These are phyloP conservation scores for Leucocoprinus leucothites DNA, from an alignment of 768 basidiomycete species.

Conservation along the genomic window DNA sequence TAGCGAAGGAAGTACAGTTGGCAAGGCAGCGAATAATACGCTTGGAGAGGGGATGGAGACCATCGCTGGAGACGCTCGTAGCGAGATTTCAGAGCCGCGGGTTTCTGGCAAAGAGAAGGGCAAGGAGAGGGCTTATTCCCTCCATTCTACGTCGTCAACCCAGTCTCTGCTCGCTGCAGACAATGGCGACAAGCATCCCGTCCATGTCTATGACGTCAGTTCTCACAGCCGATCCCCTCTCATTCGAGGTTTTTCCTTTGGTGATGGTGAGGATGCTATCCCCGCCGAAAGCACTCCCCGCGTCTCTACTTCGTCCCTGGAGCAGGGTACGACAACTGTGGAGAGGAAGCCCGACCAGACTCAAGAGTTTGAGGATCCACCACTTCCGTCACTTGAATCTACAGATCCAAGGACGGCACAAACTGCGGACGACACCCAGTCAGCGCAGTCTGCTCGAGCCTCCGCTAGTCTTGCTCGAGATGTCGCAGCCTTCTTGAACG, in stretches of 20 bases:
- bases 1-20: constrained; percentile 20
- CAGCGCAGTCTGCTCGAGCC: constrained; percentile 10
- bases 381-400: constrained; percentile 35
- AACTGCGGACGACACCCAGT: background rate
- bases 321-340: background rate
- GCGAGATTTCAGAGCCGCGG: constrained; percentile 22
- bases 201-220: constrained; percentile 53
- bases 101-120: constrained; percentile 36
- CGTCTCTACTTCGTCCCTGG: constrained; percentile 16
- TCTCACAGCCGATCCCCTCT: constrained; percentile 11
- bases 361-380: constrained; percentile 31
- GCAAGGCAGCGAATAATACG: constrained; percentile 48
- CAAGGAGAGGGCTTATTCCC: constrained; percentile 41
- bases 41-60: constrained; percentile 54
- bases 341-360: constrained; percentile 4
- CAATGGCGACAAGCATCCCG: constrained; percentile 50
- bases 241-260: constrained; percentile 3
- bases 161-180: constrained; percentile 41
- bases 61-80: constrained; percentile 26
- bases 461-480: constrained; percentile 58
- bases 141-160: constrained; percentile 27
- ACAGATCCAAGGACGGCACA: constrained; percentile 22
- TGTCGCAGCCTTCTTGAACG: constrained; percentile 56
- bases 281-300: constrained; percentile 37
- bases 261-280: constrained; percentile 7